Evolutionary conservation across 176 grass and related monocot genomes (phyloP), one percentile per base, ranked within the genome.

Genomic region (Oryza glumipatula): DNA sequence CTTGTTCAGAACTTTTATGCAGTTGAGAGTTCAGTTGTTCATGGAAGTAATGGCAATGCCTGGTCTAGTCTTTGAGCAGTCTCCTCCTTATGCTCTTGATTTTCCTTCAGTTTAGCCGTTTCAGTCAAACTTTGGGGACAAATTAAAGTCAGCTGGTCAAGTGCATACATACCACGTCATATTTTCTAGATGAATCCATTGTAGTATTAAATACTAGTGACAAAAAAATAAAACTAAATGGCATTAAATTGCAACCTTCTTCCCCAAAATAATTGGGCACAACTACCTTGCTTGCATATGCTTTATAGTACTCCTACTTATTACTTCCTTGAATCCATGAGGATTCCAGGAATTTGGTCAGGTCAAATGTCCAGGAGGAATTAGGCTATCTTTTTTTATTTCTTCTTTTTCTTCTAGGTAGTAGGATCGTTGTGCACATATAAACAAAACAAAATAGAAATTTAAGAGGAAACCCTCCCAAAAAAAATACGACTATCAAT

Each of bases 11-110:
- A 52, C n/a, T 28, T 6, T 66, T 67, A 6, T 8, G 11, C 12
- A 68, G 14, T 52, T 81, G 36, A 56, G 4, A 81, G 32, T 68
- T 11, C 22, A 78, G 44, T 70, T 61, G 49, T 10, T 87, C 56
- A n/a, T 46, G 45, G 30, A 46, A 87, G 76, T 81, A 68, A 24
- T 38, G 30, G 33, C 16, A 45, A 58, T 56, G 28, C 0, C 9
- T 11, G 16, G 9, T 65, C 0, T 13, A 41, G 35, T 33, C 54
- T 74, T 45, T 32, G 1, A 45, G 7, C 0, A 21, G 2, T 11
- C 2, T 11, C 65, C 65, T 41, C 6, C 21, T 74, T 43, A 11
- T 11, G 26, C 38, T 33, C 73, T 28, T 54, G 24, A 36, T n/a
- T 24, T 73, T 73, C 41, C 44, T 74, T 77, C 4, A 16, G 4